Base-by-base conservation (phyloP, 2,329 filamentous ascomycete species). In the Aspergillus nomiae region DNA sequence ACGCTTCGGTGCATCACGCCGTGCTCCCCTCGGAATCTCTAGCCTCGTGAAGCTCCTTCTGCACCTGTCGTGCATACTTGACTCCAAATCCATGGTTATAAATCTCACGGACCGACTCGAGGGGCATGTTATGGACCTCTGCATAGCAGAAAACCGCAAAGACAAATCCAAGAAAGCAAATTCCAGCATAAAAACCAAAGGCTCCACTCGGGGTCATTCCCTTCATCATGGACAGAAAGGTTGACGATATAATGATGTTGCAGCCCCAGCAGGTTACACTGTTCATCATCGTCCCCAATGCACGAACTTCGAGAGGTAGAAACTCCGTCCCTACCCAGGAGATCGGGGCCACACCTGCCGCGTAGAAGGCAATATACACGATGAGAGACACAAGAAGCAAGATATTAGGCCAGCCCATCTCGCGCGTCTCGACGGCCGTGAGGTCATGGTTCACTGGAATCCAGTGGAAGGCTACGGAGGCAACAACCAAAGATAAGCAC, bases 51-150 rank as follows among this genome's bases (percentile, higher is more conserved):
- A 69, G 67, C 55, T 76, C 67, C 59, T 73, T 79, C 65, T 80
- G 79, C 53, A 82, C 69, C 62, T 76, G 66, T 59, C 77, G 71
- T 0, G 81, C 79, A 48, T 78, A 73, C 60, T 77, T 72, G 1
- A 83, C 78, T 16, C 82, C 82, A 63, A 84, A 84, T 0, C 81
- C 81, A 53, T 83, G 76, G 50, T 78, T 70, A 66, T 86, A 86
- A 7, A 85, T 77, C 56, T 83, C 80, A 36, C 81, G 75, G n/a
- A 86, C 80, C 54, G 83, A 82, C 67, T 87, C 85, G 3, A 86
- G 73, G 21, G 83, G 81, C 78, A 86, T 82, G 12, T 84, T 83
- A 66, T 85, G 84, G 2, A 84, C 83, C 64, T 86, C 83, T 0
- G 84, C 84, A 66, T 85, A 86, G 66, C 75, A 84, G 73, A 84